Base-by-base conservation (phyloP, 139 green algal genomes). In the Chlamydomonas schloesseri region DNA sequence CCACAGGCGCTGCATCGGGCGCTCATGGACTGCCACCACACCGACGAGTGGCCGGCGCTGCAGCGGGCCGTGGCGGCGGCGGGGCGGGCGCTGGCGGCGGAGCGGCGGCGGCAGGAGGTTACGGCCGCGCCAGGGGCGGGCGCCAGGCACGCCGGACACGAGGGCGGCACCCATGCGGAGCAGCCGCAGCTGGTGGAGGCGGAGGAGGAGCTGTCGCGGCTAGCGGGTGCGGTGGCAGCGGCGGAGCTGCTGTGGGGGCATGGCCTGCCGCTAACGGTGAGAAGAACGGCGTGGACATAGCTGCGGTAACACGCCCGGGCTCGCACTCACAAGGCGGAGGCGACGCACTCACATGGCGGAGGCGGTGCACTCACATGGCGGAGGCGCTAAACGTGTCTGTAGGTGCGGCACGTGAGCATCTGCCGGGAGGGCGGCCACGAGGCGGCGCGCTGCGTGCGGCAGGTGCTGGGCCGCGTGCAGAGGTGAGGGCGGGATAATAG, bases 31-130 rank as follows among this genome's bases (percentile, higher is more conserved):
- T 86, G 80, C 33, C 80, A 68, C 4, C 80, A 86, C 50, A 86
- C 80, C 5, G 80, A 86, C 53, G 80, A 86, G 67, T 86, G 80
- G 80, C 11, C 47, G 8, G 31, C 31, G 26, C 80, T 86, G 67
- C 5, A 31, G 50, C 33, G 50, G 3, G 37, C 46, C 24, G 23
- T 86, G 50, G 68, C 42, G 28, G 67, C 80, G 26, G 50, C 53
- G 68, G 50, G 62, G 23, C 14, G 24, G 31, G 65, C 65, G 42
- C 26, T 85, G 24, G 1, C 36, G 14, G 17, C 18, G 65, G 24
- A 37, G 79, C 64, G 47, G 46, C 29, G 18, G 64, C 46, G 3
- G 46, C 33, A 21, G 78, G 31, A 5, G 31, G n/a, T n/a, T n/a
- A n/a, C n/a, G n/a, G n/a, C n/a, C n/a, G n/a, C n/a, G n/a, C n/a